Percentiles rank a stretch among this genome's conserved stretches.
Conservation (phyloP, 805 yeast species). For the Barnettozyma salicaria region DNA sequence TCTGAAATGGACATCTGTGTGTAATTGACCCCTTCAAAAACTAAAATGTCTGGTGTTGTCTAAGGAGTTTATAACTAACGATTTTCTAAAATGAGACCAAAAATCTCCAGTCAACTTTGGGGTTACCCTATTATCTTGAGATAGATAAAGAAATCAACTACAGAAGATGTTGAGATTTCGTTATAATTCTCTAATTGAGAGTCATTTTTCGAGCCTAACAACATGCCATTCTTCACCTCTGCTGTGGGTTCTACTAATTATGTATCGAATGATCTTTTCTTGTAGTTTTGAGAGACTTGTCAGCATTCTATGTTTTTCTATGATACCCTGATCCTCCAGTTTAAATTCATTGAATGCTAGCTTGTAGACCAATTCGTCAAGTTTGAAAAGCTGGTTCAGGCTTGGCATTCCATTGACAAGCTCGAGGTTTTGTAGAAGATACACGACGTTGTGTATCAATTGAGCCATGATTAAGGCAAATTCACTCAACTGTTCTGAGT, state of each 20-base stretch:
- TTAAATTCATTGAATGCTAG: conserved; percentile 19
- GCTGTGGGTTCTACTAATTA: conserved; percentile 8
- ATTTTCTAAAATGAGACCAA: conserved; percentile 2
- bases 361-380: conserved; percentile 23
- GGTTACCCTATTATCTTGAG: no score
- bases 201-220: conserved; percentile 13
- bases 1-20: conserved; percentile 27
- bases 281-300: conserved; percentile 1
- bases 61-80: no score
- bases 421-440: conserved; percentile 12
- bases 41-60: conserved; percentile 1
- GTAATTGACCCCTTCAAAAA: no score
- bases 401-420: conserved; percentile 7
- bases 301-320: neutral
- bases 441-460: conserved; percentile 13
- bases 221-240: conserved; percentile 26
- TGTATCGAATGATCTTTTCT: neutral
- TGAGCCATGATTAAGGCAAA: conserved; percentile 15
- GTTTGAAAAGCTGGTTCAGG: conserved; percentile 13
- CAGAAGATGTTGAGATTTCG: no score
- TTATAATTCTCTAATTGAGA: conserved; percentile 5
- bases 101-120: neutral
- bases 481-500: conserved; percentile 11
- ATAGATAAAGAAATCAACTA: no score
- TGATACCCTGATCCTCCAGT: neutral